Evolutionary conservation across 768 basidiomycete species (phyloP).

Genomic region (Holtermanniella nyarrowii): DNA sequence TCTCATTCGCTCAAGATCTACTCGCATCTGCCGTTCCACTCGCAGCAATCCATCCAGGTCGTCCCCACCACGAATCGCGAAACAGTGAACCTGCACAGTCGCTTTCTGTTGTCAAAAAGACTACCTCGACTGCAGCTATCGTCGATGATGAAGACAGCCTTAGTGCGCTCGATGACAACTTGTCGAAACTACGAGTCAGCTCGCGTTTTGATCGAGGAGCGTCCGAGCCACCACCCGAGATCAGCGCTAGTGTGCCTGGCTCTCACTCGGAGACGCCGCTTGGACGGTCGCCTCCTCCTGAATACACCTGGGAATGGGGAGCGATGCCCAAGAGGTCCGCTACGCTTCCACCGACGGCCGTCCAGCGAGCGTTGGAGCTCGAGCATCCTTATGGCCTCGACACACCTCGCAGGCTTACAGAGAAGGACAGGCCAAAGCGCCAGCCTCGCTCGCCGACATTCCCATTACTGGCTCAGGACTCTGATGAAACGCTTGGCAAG

Average conservation of each 20-base stretch:
- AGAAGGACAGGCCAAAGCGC: not conserved
- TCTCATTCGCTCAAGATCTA: slow-evolving; percentile 11
- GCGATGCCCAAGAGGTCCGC: slow-evolving; percentile 74
- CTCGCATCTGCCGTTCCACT: slow-evolving; percentile 13
- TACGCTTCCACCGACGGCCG: slow-evolving; percentile 32
- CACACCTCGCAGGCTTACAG: not conserved
- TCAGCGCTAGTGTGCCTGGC: slow-evolving; percentile 1
- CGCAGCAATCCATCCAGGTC: slow-evolving; percentile 3
- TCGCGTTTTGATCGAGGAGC: slow-evolving; percentile 14
- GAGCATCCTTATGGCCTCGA: not conserved
- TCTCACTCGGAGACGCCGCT: not conserved
- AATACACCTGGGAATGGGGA: slow-evolving; percentile 94
- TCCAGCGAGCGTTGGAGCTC: not conserved
- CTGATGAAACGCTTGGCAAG: slow-evolving; percentile 1
- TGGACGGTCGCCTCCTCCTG: slow-evolving; percentile 25
- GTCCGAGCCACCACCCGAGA: slow-evolving; percentile 27
- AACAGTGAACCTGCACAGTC: not conserved
- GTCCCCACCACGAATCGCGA: not conserved
- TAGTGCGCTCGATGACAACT: not conserved
- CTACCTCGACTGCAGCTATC: not conserved
- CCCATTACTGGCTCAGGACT: not conserved
- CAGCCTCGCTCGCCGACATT: not conserved
- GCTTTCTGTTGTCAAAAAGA: too few relatives aligned
- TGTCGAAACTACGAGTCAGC: not conserved
- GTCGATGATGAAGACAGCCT: not conserved